A percentile compares a stretch with the other conserved stretches of the same genome.
phyloP scores from a whole-genome alignment of 2,329 filamentous ascomycete genomes.

The Colletotrichum tropicicola region DNA sequence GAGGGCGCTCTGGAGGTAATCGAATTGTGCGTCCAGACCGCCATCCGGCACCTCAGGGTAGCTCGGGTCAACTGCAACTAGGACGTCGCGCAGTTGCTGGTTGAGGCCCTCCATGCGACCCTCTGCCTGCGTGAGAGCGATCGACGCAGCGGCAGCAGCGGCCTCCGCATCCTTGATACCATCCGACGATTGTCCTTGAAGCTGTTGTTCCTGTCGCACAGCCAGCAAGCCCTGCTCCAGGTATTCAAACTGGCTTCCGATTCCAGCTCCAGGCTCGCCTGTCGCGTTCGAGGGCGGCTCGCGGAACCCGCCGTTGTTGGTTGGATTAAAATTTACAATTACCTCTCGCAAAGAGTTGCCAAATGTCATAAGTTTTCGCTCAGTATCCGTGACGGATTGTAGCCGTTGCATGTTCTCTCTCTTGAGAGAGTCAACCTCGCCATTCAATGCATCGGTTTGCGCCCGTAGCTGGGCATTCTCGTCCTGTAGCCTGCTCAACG shows the following conservation, averaged over 20 bases:
- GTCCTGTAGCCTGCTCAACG: slow-evolving; percentile 39
- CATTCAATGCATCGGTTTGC: slow-evolving; percentile 42
- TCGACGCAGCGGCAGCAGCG: slow-evolving; percentile 34
- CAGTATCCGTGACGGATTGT: slow-evolving; percentile 67
- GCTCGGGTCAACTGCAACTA: slow-evolving; percentile 56
- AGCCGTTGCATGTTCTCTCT: slow-evolving; percentile 47
- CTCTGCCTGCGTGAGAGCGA: slow-evolving; percentile 52
- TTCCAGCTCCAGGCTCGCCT: slow-evolving; percentile 37
- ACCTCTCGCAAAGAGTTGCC: slow-evolving; percentile 74
- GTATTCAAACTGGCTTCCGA: slow-evolving; percentile 73
- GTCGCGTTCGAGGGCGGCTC: slow-evolving; percentile 44
- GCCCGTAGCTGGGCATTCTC: slow-evolving; percentile 41
- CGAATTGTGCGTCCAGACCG: slow-evolving; percentile 72
- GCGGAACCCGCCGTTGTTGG: slow-evolving; percentile 56
- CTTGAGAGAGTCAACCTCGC: slow-evolving; percentile 47
- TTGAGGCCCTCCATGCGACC: slow-evolving; percentile 71
- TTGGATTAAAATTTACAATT: slow-evolving; percentile 70
- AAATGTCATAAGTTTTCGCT: slow-evolving; percentile 72
- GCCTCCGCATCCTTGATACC: slow-evolving; percentile 35
- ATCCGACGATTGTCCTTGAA: slow-evolving; percentile 41
- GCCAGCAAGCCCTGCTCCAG: slow-evolving; percentile 72
- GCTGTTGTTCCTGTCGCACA: slow-evolving; percentile 66
- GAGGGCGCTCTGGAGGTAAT: slow-evolving; percentile 72
- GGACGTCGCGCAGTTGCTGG: slow-evolving; percentile 67
- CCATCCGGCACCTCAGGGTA: slow-evolving; percentile 68